phyloP scores from a whole-genome alignment of 2,329 filamentous ascomycete genomes.

The Emmonsia crescens region DNA sequence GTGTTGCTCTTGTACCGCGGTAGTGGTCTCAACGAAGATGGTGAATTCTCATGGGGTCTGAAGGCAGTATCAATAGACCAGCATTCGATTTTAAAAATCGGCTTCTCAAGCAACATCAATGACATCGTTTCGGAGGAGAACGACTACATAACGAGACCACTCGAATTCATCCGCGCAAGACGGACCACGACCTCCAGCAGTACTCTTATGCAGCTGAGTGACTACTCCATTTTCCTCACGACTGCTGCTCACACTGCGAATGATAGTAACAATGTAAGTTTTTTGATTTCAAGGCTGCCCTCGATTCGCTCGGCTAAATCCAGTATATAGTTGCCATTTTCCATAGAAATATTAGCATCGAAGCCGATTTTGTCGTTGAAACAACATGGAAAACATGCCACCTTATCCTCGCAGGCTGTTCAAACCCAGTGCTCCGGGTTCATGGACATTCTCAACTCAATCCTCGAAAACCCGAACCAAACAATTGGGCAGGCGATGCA shows the following conservation, averaged over 20 bases:
- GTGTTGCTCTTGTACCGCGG: conserved; percentile 9
- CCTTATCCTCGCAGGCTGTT: not conserved
- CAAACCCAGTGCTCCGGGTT: conserved; percentile 4
- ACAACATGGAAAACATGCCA: not conserved
- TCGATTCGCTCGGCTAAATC: not conserved
- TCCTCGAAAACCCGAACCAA: conserved; percentile 5
- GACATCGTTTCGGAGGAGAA: conserved; percentile 6
- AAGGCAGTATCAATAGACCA: not conserved
- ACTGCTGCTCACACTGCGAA: not conserved
- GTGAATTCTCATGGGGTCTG: conserved; percentile 5
- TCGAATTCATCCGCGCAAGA: conserved; percentile 2
- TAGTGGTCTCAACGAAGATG: conserved; percentile 8
- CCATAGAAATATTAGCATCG: not conserved
- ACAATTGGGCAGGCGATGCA: conserved; percentile 7
- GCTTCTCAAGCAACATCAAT: not conserved
- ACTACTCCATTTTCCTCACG: not conserved
- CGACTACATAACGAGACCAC: conserved; percentile 2
- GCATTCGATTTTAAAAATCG: not conserved
- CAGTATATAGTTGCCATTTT: not conserved
- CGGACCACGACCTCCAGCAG: not conserved
- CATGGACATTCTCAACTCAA: conserved; percentile 11
- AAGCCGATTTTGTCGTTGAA: not conserved
- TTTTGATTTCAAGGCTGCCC: not conserved
- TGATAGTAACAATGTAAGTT: not conserved
- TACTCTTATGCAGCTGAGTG: not conserved